Conservation (phyloP, 192 early-diverging fungal species). For the Phlyctochytrium bullatum region DNA sequence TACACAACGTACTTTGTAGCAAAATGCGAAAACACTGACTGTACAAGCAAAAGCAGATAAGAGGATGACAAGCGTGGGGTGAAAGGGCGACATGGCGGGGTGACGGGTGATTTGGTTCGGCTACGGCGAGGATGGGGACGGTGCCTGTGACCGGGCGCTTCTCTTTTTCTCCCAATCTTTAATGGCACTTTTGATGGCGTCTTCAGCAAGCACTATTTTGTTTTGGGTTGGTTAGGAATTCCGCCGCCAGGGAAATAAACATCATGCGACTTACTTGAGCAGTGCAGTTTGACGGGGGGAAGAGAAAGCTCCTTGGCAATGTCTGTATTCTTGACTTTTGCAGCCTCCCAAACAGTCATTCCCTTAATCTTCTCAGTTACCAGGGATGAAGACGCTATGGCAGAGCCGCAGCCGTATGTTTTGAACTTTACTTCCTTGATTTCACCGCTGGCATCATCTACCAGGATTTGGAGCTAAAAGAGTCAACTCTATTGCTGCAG, state of each 20-base stretch:
- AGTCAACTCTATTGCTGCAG: background rate
- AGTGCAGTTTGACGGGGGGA: constrained; percentile 97
- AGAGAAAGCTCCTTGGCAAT: constrained; percentile 94
- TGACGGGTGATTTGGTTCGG: too few relatives aligned
- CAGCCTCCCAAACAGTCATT: constrained; percentile 86
- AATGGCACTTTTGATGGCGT: constrained; percentile 98
- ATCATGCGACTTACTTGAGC: constrained; percentile 79
- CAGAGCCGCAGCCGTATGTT: constrained; percentile 97
- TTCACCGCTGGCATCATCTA: constrained; percentile 85
- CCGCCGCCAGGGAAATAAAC: too few relatives aligned
- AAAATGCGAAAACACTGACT: too few relatives aligned
- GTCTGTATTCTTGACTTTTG: constrained; percentile 92
- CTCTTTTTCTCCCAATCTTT: constrained; percentile 93
- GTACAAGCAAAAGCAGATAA: too few relatives aligned
- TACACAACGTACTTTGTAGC: too few relatives aligned
- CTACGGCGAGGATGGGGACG: too few relatives aligned
- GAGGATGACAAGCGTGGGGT: too few relatives aligned
- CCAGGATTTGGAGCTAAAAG: constrained; percentile 82
- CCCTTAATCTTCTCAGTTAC: constrained; percentile 96
- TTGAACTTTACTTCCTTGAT: constrained; percentile 98
- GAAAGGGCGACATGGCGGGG: too few relatives aligned
- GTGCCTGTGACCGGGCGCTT: constrained; percentile 3
- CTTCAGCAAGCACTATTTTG: constrained; percentile 95
- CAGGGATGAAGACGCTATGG: constrained; percentile 88
- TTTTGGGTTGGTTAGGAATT: too few relatives aligned